A percentile compares a stretch with the other conserved stretches of the same genome.
Evolutionary conservation across 2,329 filamentous ascomycete species (phyloP).

Genomic region (Aspergillus caelatus): DNA sequence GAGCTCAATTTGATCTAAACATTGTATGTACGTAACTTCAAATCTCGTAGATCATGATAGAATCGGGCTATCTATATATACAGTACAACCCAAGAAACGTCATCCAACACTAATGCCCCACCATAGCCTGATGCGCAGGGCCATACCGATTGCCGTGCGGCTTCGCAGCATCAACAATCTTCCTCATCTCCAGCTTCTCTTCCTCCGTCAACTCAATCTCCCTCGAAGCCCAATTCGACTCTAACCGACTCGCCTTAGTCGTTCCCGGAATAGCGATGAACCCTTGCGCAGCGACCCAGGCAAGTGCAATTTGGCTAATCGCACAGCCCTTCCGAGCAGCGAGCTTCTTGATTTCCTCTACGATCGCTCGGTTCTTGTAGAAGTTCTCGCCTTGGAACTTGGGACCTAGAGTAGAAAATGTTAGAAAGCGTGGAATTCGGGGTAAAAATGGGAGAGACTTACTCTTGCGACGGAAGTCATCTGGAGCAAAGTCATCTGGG

Average conservation of each 20-base stretch:
- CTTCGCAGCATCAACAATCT: conserved; percentile 42
- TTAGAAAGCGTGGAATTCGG: not conserved
- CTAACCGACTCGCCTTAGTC: conserved; percentile 43
- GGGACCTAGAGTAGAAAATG: conserved; percentile 16
- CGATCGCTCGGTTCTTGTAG: conserved; percentile 47
- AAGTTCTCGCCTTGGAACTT: conserved; percentile 50
- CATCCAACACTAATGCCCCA: conserved; percentile 23
- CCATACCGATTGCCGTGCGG: conserved; percentile 41
- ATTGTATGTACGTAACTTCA: not conserved
- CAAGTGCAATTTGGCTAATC: conserved; percentile 41
- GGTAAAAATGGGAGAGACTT: not conserved
- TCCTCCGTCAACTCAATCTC: conserved; percentile 41
- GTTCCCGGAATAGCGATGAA: conserved; percentile 53
- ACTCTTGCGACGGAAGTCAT: conserved; percentile 47
- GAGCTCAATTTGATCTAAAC: not conserved
- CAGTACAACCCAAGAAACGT: not conserved
- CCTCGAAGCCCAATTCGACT: conserved; percentile 45
- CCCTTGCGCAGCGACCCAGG: conserved; percentile 45
- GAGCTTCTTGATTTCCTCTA: conserved; percentile 47
- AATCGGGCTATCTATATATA: not conserved
- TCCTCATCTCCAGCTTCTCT: conserved; percentile 44
- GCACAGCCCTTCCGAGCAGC: conserved; percentile 39
- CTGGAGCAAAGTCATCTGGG: conserved; percentile 50
- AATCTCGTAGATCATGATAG: not conserved
- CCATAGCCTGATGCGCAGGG: conserved; percentile 26